Conservation (phyloP, 1,284 basidiomycete species). For the Mycosarcoma mackinlayi region DNA sequence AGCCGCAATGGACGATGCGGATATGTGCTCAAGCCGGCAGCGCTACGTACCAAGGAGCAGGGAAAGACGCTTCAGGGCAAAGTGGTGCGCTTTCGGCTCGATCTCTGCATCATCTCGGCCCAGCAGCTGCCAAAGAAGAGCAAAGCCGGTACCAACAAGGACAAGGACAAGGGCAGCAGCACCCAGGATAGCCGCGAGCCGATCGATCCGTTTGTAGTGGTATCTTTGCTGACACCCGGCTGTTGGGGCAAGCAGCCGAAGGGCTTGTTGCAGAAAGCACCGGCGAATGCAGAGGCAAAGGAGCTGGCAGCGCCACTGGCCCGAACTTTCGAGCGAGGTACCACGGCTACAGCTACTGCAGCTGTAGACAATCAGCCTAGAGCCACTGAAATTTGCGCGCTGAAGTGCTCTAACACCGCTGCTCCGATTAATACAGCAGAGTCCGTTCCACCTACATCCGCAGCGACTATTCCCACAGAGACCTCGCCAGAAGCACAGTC, state of each 20-base stretch:
- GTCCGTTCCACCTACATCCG: no score
- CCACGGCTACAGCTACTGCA: not conserved
- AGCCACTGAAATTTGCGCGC: not conserved
- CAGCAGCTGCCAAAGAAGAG: slow-evolving; percentile 80
- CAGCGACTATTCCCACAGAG: not conserved
- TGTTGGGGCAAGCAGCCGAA: slow-evolving; percentile 56
- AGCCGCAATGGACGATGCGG: slow-evolving; percentile 84
- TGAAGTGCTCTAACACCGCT: not conserved
- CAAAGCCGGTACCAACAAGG: slow-evolving; percentile 40
- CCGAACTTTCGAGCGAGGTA: slow-evolving; percentile 1
- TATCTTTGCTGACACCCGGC: slow-evolving; percentile 50
- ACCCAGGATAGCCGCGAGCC: slow-evolving; percentile 40
- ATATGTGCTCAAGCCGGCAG: slow-evolving; percentile 88
- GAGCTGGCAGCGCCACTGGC: no score
- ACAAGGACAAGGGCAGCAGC: slow-evolving; percentile 33
- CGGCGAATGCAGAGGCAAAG: not conserved
- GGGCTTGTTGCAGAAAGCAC: slow-evolving; percentile 28
- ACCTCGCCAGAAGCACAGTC: not conserved
- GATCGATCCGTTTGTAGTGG: slow-evolving; percentile 56
- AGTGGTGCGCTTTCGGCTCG: slow-evolving; percentile 46
- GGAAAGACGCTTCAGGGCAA: slow-evolving; percentile 44
- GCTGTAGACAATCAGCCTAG: not conserved
- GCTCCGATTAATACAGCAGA: not conserved
- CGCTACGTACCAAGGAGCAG: slow-evolving; percentile 74
- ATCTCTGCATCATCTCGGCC: slow-evolving; percentile 79